Conservation (phyloP, 192 early-diverging fungal genomes). For the Coemansia sp. region DNA sequence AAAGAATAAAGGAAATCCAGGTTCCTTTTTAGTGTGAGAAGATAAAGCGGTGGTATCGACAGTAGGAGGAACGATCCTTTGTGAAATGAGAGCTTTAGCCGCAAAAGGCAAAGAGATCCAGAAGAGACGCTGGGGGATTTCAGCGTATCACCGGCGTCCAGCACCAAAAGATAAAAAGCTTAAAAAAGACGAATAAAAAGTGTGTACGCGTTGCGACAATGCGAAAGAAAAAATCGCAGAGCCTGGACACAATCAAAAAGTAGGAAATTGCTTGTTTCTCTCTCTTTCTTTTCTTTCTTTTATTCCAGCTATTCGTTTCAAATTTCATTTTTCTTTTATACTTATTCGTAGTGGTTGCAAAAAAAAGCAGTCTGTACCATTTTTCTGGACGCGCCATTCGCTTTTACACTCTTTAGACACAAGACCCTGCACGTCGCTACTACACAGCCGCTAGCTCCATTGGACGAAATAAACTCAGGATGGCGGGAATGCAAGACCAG, state of each 20-base stretch:
- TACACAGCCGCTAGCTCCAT: background rate
- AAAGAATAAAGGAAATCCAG: background rate
- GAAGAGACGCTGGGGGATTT: no score
- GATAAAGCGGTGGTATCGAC: background rate
- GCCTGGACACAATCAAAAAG: background rate
- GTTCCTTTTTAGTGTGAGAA: background rate
- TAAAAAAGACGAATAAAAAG: background rate
- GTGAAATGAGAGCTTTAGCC: background rate
- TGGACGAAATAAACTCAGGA: slow-evolving; percentile 13
- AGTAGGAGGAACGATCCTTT: background rate
- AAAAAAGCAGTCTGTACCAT: background rate
- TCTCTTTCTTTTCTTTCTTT: background rate
- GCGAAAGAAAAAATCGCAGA: background rate
- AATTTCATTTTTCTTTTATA: slow-evolving; percentile 8
- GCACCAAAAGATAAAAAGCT: background rate
- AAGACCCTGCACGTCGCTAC: background rate
- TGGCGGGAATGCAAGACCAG: slow-evolving; percentile 53
- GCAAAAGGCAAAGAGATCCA: no score
- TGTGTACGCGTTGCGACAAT: background rate
- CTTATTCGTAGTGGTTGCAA: no score
- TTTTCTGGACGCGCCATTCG: background rate
- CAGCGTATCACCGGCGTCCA: slow-evolving; percentile 1
- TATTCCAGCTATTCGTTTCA: slow-evolving; percentile 5
- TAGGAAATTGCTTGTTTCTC: background rate
- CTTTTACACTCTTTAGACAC: background rate